Evolutionary conservation across 139 green algal species (phyloP).

Genomic region (Chlamydomonas schloesseri): DNA sequence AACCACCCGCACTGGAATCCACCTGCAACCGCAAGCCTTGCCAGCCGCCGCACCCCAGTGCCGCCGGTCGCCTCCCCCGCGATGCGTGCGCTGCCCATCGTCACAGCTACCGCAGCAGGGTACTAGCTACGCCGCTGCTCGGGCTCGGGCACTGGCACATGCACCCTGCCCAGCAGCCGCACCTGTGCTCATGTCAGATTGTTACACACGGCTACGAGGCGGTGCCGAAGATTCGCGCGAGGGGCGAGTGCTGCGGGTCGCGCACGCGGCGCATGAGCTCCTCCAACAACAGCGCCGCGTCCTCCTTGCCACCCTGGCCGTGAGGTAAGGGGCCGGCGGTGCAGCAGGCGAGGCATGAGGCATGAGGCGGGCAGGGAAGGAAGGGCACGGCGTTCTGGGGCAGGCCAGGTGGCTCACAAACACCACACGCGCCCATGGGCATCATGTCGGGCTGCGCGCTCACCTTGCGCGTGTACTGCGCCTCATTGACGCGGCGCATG

Average conservation of each 20-base stretch:
- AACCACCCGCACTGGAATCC: too few species aligned
- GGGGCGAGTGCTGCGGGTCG: slow-evolving; percentile 10
- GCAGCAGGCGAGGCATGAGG: neutral
- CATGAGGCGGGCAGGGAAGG: neutral
- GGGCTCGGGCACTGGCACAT: too few species aligned
- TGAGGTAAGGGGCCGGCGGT: neutral
- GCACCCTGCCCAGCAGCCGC: too few species aligned
- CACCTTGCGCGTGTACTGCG: slow-evolving; percentile 66
- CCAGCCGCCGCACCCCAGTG: too few species aligned
- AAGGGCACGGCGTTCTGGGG: neutral
- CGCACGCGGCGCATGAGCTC: slow-evolving; percentile 35
- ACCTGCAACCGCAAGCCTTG: too few species aligned
- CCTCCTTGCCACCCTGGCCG: slow-evolving; percentile 36
- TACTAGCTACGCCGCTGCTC: too few species aligned
- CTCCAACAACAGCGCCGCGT: slow-evolving; percentile 17
- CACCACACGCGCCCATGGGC: neutral
- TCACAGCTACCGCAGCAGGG: too few species aligned
- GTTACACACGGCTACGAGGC: too few species aligned
- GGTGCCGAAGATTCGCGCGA: neutral
- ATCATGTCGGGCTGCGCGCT: too few species aligned
- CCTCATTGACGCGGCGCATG: slow-evolving; percentile 82
- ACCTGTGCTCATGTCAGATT: too few species aligned
- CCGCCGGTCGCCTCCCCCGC: too few species aligned
- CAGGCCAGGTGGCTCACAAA: neutral
- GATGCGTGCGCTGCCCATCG: too few species aligned